Evolutionary conservation across 768 basidiomycete species (phyloP).

Genomic region (Terana coerulea): DNA sequence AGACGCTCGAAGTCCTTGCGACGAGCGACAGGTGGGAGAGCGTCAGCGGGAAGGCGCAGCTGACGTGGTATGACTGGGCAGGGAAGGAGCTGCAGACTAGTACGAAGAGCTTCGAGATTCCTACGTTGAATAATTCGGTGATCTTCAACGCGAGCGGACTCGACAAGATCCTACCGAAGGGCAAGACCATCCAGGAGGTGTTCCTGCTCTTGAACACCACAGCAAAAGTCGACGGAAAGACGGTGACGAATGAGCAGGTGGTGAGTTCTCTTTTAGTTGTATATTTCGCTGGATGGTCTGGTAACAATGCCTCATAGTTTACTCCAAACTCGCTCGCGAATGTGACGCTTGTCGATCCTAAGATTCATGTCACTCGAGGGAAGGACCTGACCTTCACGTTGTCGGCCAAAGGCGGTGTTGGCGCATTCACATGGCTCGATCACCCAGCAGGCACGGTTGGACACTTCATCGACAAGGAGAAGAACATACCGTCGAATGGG

Average conservation of each 20-base stretch:
- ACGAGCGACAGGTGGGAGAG: slow-evolving; percentile 50
- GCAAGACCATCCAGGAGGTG: slow-evolving; percentile 38
- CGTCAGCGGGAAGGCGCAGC: slow-evolving; percentile 41
- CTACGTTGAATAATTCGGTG: slow-evolving; percentile 47
- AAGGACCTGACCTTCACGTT: slow-evolving; percentile 44
- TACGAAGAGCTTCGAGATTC: slow-evolving; percentile 38
- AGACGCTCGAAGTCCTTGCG: slow-evolving; percentile 44
- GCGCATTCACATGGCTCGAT: slow-evolving; percentile 57
- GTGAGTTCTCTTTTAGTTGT: slow-evolving; percentile 35
- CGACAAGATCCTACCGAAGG: slow-evolving; percentile 41
- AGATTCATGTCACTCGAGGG: slow-evolving; percentile 33
- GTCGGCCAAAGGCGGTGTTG: slow-evolving; percentile 51
- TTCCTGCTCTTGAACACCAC: slow-evolving; percentile 52
- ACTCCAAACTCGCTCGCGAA: slow-evolving; percentile 46
- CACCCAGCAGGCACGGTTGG: slow-evolving; percentile 54
- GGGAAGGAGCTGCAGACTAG: slow-evolving; percentile 38
- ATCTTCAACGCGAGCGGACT: slow-evolving; percentile 39
- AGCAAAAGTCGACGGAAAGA: slow-evolving; percentile 36
- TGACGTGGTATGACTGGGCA: slow-evolving; percentile 58
- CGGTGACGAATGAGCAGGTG: slow-evolving; percentile 48
- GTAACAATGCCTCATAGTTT: slow-evolving; percentile 34
- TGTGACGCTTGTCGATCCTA: slow-evolving; percentile 46
- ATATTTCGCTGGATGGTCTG: not conserved
- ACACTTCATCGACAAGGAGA: slow-evolving; percentile 43
- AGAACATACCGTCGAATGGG: slow-evolving; percentile 42